A percentile compares a stretch with the other conserved stretches of the same genome.
Conservation (phyloP, 2,329 filamentous ascomycete genomes). For the Blumeria hordei region DNA sequence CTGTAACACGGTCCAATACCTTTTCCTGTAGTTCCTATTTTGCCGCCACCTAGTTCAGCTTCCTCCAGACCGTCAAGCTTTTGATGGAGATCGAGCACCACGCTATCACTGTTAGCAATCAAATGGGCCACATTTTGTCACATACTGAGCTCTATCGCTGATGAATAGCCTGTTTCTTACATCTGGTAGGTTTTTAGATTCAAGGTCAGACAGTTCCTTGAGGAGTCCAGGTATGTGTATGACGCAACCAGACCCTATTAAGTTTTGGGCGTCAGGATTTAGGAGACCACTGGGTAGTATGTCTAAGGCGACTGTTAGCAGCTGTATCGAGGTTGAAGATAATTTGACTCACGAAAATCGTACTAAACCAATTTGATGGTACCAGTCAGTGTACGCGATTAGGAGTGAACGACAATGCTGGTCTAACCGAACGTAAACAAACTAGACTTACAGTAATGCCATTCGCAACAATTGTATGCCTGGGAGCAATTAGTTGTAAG, state of each 20-base stretch:
- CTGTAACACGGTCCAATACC: slow-evolving; percentile 32
- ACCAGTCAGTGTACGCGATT: neutral
- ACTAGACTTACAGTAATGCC: slow-evolving; percentile 13
- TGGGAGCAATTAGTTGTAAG: neutral
- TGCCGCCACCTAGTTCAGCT: slow-evolving; percentile 20
- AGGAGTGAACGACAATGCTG: neutral
- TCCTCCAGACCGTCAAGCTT: slow-evolving; percentile 46
- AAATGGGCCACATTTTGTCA: neutral
- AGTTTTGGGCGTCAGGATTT: slow-evolving; percentile 43
- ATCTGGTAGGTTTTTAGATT: slow-evolving; percentile 30
- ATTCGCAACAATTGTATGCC: slow-evolving; percentile 19
- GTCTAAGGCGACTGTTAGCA: slow-evolving; percentile 11
- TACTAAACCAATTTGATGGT: slow-evolving; percentile 11
- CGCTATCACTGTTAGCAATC: neutral
- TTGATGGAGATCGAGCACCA: slow-evolving; percentile 40
- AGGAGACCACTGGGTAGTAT: slow-evolving; percentile 45
- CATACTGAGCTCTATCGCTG: slow-evolving; percentile 20
- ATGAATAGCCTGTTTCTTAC: slow-evolving; percentile 32
- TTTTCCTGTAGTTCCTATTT: slow-evolving; percentile 22
- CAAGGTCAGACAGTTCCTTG: slow-evolving; percentile 34
- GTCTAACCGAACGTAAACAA: neutral
- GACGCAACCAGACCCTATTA: slow-evolving; percentile 47
- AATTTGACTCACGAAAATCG: slow-evolving; percentile 15
- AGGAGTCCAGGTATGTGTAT: slow-evolving; percentile 44
- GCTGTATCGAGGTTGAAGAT: no score